Conservation (phyloP, 208 protist genomes). For the Crithidia mellificae region DNA sequence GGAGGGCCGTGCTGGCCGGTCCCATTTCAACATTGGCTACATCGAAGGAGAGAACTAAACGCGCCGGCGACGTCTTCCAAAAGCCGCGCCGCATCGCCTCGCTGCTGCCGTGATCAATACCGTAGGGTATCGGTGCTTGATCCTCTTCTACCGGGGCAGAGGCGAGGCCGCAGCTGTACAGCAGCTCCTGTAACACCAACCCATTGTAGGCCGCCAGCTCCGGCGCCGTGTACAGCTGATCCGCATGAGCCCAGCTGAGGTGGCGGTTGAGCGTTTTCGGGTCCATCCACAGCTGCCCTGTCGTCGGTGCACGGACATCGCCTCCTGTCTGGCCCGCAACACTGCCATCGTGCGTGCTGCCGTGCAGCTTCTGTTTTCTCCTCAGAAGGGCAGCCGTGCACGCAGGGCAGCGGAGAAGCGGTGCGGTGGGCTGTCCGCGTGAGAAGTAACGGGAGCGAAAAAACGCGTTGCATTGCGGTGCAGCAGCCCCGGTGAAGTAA, state of each 20-base stretch:
- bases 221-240: constrained; percentile 43
- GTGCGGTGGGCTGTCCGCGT: constrained; percentile 29
- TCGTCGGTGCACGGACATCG: no score
- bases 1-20: constrained; percentile 22
- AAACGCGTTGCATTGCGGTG: constrained; percentile 18
- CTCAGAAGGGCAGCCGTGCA: constrained; percentile 19
- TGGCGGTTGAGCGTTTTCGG: constrained; percentile 60
- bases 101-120: no score
- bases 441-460: constrained; percentile 34
- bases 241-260: constrained; percentile 63
- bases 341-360: background rate
- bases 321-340: no score
- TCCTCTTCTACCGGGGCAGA: background rate
- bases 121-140: no score
- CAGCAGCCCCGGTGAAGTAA: constrained; percentile 28
- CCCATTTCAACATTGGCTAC: constrained; percentile 76
- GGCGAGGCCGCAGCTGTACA: constrained; percentile 22
- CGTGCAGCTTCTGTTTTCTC: no score
- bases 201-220: constrained; percentile 57
- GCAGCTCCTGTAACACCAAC: constrained; percentile 35
- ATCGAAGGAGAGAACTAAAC: constrained; percentile 67
- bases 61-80: constrained; percentile 22
- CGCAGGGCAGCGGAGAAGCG: constrained; percentile 41
- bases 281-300: constrained; percentile 22
- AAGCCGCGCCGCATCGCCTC: background rate